Evolutionary conservation across 495 filamentous ascomycete genomes (phyloP).

Genomic region (Astrocystis sublimbata): DNA sequence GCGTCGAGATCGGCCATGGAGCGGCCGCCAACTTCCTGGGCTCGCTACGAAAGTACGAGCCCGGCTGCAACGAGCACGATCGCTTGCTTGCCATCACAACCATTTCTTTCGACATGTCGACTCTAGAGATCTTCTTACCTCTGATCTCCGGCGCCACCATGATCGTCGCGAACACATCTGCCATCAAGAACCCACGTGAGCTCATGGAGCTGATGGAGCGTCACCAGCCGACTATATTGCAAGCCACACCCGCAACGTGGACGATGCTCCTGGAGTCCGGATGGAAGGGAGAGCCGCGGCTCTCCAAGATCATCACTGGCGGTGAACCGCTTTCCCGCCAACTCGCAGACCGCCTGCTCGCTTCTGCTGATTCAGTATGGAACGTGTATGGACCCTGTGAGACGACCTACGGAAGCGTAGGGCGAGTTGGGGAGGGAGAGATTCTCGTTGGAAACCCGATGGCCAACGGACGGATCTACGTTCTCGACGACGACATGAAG

Average conservation of each 20-base stretch:
- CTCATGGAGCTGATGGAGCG: conserved; percentile 24
- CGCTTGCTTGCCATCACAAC: conserved; percentile 72
- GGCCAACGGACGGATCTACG: conserved; percentile 66
- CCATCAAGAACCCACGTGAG: conserved; percentile 20
- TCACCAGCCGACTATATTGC: conserved; percentile 30
- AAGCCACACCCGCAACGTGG: conserved; percentile 32
- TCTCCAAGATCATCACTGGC: conserved; percentile 27
- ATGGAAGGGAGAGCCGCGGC: conserved; percentile 20
- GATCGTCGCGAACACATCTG: conserved; percentile 21
- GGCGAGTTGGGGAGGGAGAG: conserved; percentile 57
- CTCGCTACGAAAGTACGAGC: conserved; percentile 22
- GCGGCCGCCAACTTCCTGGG: conserved; percentile 27
- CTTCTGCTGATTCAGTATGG: conserved; percentile 21
- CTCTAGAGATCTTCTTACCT: conserved; percentile 72
- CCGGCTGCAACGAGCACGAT: conserved; percentile 22
- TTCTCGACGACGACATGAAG: conserved; percentile 46
- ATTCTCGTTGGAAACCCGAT: conserved; percentile 73
- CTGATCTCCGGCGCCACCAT: conserved; percentile 59
- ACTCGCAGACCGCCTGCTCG: conserved; percentile 30
- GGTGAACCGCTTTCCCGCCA: conserved; percentile 27
- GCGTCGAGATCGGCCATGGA: conserved; percentile 61
- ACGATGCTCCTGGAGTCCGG: conserved; percentile 32
- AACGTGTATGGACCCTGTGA: conserved; percentile 73
- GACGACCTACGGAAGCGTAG: conserved; percentile 69
- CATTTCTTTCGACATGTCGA: conserved; percentile 70